Evolutionary conservation across 139 green algal species (phyloP).

Genomic region (Axilococcus clingmanii): DNA sequence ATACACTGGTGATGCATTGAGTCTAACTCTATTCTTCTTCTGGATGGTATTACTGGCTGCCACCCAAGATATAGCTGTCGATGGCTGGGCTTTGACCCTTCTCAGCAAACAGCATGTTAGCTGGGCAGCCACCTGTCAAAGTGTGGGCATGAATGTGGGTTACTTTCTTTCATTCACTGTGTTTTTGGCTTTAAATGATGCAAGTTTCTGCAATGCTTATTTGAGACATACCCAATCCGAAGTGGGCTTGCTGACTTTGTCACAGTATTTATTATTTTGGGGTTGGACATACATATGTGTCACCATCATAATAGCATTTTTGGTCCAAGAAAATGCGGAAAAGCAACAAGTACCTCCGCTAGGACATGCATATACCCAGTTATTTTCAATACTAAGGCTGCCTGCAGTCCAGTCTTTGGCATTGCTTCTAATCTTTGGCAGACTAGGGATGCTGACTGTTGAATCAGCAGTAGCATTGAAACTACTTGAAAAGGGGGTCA

Average conservation of each 20-base stretch:
- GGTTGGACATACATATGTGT: constrained; percentile 58
- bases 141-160: constrained; percentile 78
- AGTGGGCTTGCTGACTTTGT: constrained; percentile 49
- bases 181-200: constrained; percentile 81
- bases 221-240: constrained; percentile 29
- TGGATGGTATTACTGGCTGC: constrained; percentile 77
- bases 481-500: constrained; percentile 83
- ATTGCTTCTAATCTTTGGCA: constrained; percentile 57
- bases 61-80: constrained; percentile 91
- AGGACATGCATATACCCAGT: constrained; percentile 32
- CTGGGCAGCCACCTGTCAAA: constrained; percentile 87
- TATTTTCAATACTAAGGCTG: constrained; percentile 50
- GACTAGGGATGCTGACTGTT: constrained; percentile 61
- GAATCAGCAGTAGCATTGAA: constrained; percentile 69
- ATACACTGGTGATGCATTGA: constrained; percentile 42
- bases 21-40: constrained; percentile 75
- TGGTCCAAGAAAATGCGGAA: constrained; percentile 28
- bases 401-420: constrained; percentile 56
- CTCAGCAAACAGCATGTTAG: constrained; percentile 68
- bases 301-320: constrained; percentile 46
- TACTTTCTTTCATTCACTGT: constrained; percentile 92
- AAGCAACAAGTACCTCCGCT: not conserved
- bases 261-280: constrained; percentile 75
- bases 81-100: constrained; percentile 90
- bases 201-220: constrained; percentile 67